Evolutionary conservation across 2,329 filamentous ascomycete genomes (phyloP), one percentile per base, ranked within the genome.

Genomic region (Cladophialophora psammophila): DNA sequence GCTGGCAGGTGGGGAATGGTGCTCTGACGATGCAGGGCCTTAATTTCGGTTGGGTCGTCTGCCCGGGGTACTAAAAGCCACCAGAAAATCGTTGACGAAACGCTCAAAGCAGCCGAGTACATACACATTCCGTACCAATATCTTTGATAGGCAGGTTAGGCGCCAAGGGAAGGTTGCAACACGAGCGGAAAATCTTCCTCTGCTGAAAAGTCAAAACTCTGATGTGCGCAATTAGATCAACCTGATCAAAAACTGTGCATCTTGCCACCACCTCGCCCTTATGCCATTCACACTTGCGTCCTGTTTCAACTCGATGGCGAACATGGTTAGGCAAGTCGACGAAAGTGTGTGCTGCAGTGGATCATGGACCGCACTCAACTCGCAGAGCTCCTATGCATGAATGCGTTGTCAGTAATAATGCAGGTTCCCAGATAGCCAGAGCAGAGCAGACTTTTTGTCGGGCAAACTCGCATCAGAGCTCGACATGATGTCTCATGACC

Each of bases 1-100:
- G 58, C 63, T 68, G 63, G 63, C 60, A 64, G 36, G 68, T 70
- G 68, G 68, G 60, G 68, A 65, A 65, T 64, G 55, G 56, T 65
- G 45, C 10, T 42, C 56, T 60, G 45, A 53, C 45, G 52, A 62
- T 59, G 63, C 60, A 26, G 60, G 55, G 53, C 36, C 60, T 58
- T 58, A 55, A 20, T 35, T 36, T 35, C 18, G 50, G 60, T 20
- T 50, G 45, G 18, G 45, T 50, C 18, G 45, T 50, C 20, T 50
- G 45, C 12, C 18, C 45, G 45, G 9, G 9, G 18, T 50, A 50
- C 45, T 50, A 50, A 50, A 50, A 26, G 18, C 45, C 45, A 50
- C 45, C 26, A 50, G 45, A 50, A 50, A 50, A 31, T 26, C 45
- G 15, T 55, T 7, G 6, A 48, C 6, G 48, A 55, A 56, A 40